phyloP scores from a whole-genome alignment of 2,329 filamentous ascomycete genomes.

The Myriosclerotinia scirpicola region DNA sequence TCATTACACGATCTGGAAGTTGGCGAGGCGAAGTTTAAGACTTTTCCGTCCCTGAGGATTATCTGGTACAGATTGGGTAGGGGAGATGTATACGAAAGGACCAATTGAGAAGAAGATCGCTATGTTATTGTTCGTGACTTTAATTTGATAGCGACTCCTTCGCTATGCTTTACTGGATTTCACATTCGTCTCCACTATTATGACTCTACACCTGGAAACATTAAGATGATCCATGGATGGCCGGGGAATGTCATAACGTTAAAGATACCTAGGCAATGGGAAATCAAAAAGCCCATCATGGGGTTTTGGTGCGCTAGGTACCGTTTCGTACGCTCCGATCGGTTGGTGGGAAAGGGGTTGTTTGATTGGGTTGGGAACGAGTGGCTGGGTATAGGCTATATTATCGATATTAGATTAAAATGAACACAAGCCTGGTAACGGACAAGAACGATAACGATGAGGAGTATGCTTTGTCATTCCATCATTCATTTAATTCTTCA shows the following conservation, averaged over 20 bases:
- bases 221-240: neutral
- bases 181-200: neutral
- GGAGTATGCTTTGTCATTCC: neutral
- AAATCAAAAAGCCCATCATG: neutral
- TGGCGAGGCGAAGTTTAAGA: neutral
- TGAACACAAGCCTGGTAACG: neutral
- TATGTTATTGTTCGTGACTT: neutral
- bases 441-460: neutral
- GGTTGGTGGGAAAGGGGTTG: neutral
- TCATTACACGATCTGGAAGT: neutral
- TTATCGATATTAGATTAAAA: neutral
- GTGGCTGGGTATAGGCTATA: neutral
- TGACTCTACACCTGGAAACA: neutral
- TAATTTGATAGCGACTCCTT: neutral
- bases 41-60: neutral
- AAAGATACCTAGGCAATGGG: neutral
- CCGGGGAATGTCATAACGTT: neutral
- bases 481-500: neutral
- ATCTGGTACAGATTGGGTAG: neutral
- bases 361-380: conserved; percentile 20
- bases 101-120: neutral
- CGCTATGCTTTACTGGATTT: neutral
- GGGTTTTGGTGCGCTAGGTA: neutral
- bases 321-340: conserved; percentile 5
- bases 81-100: neutral